Percentiles rank a stretch among this genome's conserved stretches.
These are phyloP conservation scores for Fusarium circinatum DNA, from an alignment of 2,329 filamentous ascomycete genomes.

Conservation along the genomic window DNA sequence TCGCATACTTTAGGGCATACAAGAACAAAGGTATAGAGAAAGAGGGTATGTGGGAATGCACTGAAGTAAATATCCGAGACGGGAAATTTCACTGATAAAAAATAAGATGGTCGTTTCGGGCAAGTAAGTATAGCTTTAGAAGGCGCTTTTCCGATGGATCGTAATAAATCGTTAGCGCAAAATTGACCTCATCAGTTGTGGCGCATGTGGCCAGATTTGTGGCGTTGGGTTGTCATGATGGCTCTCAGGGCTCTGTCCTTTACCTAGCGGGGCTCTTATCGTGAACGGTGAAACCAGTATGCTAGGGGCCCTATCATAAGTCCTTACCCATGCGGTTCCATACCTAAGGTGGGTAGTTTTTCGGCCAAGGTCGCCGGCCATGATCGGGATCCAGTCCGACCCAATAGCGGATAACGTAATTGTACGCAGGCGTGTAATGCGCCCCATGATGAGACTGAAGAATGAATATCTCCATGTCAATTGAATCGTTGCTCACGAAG, in stretches of 20 bases:
- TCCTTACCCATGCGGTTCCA: not conserved
- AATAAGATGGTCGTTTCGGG: not conserved
- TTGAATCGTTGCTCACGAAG: constrained; percentile 4
- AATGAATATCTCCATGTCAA: not conserved
- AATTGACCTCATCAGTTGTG: constrained; percentile 14
- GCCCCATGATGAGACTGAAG: constrained; percentile 13
- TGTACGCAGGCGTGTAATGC: constrained; percentile 1
- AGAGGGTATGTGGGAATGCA: not conserved
- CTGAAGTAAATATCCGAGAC: not conserved
- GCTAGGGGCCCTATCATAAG: not conserved
- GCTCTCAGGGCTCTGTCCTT: not conserved
- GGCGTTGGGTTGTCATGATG: constrained; percentile 13
- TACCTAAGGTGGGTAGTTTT: not conserved
- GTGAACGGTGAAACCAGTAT: not conserved
- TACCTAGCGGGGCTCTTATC: not conserved
- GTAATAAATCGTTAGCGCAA: constrained; percentile 28
- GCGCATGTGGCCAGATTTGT: not conserved
- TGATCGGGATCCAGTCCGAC: constrained; percentile 34
- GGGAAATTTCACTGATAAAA: not conserved
- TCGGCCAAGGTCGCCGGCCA: constrained; percentile 32
- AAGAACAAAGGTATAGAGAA: not conserved
- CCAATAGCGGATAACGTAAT: constrained; percentile 26
- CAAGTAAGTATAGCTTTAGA: not conserved
- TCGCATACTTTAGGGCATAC: constrained; percentile 38
- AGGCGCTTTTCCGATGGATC: constrained; percentile 13